These are phyloP conservation scores for Russula sp. DNA, from an alignment of 768 basidiomycete genomes.

Conservation along the genomic window DNA sequence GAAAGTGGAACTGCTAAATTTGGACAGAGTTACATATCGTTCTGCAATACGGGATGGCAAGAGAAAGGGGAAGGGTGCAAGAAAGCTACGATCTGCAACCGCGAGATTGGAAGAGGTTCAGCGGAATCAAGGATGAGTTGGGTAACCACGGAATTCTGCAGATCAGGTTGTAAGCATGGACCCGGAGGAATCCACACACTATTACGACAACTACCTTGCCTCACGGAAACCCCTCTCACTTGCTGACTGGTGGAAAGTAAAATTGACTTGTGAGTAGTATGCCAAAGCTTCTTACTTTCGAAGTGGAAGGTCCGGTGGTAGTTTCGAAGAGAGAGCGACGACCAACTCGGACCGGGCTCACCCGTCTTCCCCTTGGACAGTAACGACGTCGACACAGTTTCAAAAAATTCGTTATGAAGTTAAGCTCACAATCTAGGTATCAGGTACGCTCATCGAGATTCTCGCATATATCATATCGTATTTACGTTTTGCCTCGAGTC, in stretches of 20 bases:
- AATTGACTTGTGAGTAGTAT: not conserved
- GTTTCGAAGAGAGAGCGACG: not conserved
- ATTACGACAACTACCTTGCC: not conserved
- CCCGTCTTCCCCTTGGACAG: not conserved
- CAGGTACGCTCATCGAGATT: conserved; percentile 10
- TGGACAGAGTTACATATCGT: not conserved
- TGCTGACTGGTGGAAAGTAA: not conserved
- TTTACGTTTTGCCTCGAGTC: not conserved
- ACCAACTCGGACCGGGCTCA: not conserved
- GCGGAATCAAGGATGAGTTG: not conserved
- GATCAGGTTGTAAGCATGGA: no score
- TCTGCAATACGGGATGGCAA: not conserved
- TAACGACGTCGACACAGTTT: conserved; percentile 5
- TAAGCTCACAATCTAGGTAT: conserved; percentile 19
- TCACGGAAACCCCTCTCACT: not conserved
- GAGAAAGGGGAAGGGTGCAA: not conserved
- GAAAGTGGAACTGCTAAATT: not conserved
- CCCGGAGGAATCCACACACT: not conserved
- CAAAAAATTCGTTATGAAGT: conserved; percentile 15
- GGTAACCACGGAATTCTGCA: not conserved
- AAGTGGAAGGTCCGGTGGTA: not conserved
- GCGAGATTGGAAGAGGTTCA: not conserved
- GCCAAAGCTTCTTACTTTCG: not conserved
- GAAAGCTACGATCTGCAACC: not conserved
- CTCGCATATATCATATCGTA: conserved; percentile 4